These are phyloP conservation scores for Dysphania ambrosioides DNA, from an alignment of 148 eudicot species.

Conservation along the genomic window DNA sequence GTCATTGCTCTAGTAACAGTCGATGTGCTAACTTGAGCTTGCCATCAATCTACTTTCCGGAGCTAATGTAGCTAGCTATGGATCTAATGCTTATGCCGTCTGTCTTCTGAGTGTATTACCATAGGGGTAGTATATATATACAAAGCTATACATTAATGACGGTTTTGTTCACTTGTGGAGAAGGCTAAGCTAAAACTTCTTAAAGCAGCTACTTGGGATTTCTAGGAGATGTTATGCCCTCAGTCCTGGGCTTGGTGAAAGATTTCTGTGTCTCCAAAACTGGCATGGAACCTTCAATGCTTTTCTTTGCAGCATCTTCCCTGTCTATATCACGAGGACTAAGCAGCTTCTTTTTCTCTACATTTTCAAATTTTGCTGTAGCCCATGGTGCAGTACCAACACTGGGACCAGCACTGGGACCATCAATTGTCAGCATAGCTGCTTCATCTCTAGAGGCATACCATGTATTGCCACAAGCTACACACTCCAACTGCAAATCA, in stretches of 20 bases:
- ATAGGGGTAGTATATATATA: not conserved
- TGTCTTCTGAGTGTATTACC: not conserved
- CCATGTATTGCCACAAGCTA: slow-evolving; percentile 75
- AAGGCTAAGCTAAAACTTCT: not conserved
- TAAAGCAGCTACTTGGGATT: slow-evolving; percentile 20
- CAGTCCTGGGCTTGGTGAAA: slow-evolving; percentile 46
- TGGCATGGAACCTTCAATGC: slow-evolving; percentile 48
- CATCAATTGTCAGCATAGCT: slow-evolving; percentile 66
- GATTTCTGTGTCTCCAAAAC: slow-evolving; percentile 59
- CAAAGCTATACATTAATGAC: slow-evolving; percentile 4
- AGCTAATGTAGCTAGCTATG: slow-evolving; percentile 8
- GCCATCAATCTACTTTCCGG: not conserved
- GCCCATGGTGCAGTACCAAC: slow-evolving; percentile 87
- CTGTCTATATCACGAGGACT: slow-evolving; percentile 69
- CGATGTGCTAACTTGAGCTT: not conserved
- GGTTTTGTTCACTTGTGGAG: not conserved
- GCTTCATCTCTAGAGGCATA: slow-evolving; percentile 83
- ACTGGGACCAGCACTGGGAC: slow-evolving; percentile 43
- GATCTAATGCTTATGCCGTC: slow-evolving; percentile 6
- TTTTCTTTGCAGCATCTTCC: slow-evolving; percentile 44
- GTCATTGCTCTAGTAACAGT: slow-evolving; percentile 8
- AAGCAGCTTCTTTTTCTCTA: slow-evolving; percentile 62
- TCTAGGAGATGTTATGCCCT: slow-evolving; percentile 19
- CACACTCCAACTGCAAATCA: slow-evolving; percentile 71
- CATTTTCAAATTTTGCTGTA: slow-evolving; percentile 78